phyloP scores from a whole-genome alignment of 2,329 filamentous ascomycete species.

The Aspergillus candidus region DNA sequence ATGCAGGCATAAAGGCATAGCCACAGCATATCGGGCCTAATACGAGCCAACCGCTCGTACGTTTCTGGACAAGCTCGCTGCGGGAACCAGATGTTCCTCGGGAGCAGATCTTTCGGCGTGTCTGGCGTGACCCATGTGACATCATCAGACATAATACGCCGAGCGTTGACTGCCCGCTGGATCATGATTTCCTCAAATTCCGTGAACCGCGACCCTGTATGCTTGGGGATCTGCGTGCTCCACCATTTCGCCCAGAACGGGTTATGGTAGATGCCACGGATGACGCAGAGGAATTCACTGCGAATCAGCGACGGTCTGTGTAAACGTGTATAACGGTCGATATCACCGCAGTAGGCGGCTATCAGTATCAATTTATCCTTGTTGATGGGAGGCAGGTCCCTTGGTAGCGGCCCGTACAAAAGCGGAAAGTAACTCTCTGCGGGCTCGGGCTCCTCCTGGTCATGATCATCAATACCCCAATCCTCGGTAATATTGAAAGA shows the following conservation, averaged over 20 bases:
- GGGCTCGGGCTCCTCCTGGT: constrained; percentile 3
- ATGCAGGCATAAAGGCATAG: too few relatives aligned
- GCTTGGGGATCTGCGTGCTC: constrained; percentile 6
- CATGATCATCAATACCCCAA: constrained; percentile 13
- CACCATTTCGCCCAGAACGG: constrained; percentile 35
- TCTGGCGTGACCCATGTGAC: too few relatives aligned
- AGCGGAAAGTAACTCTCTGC: constrained; percentile 10
- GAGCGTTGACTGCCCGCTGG: too few relatives aligned
- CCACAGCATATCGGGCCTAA: too few relatives aligned
- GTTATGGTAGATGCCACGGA: constrained; percentile 36
- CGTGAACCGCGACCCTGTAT: background rate
- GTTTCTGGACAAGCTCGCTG: too few relatives aligned
- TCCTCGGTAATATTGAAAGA: constrained; percentile 31
- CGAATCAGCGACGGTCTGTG: constrained; percentile 21
- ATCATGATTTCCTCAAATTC: too few relatives aligned
- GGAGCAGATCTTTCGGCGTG: too few relatives aligned
- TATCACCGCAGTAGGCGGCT: constrained; percentile 35
- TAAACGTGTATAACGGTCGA: constrained; percentile 37
- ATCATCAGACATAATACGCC: too few relatives aligned
- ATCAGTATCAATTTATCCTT: constrained; percentile 36
- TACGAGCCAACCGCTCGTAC: too few relatives aligned
- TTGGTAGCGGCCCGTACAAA: constrained; percentile 28
- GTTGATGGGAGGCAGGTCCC: constrained; percentile 31
- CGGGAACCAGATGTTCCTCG: too few relatives aligned
- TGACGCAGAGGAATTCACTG: constrained; percentile 22